Conservation (phyloP, 352 stramenopile genomes). For the Phytopythium delawarense region DNA sequence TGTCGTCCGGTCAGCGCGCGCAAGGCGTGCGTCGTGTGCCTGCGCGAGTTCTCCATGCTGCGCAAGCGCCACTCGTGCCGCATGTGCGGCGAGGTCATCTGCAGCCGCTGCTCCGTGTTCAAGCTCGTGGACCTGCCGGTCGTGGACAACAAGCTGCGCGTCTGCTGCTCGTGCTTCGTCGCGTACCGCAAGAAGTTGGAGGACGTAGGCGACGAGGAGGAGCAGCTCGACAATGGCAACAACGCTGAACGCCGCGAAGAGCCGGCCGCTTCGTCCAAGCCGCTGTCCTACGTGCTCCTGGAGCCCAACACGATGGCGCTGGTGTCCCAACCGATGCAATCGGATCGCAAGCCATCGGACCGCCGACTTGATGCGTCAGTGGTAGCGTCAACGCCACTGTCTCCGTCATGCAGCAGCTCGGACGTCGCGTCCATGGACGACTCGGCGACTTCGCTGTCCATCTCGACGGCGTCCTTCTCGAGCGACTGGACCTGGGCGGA, state of each 20-base stretch:
- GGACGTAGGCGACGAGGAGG: constrained; percentile 10
- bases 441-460: not conserved
- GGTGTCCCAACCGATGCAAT: constrained; percentile 6
- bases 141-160: constrained; percentile 55
- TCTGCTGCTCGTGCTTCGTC: constrained; percentile 73
- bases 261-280: not conserved
- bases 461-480: constrained; percentile 13
- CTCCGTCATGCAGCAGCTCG: constrained; percentile 23
- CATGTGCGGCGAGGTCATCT: constrained; percentile 81
- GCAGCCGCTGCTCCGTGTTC: constrained; percentile 72
- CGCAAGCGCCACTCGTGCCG: constrained; percentile 75
- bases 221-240: not conserved
- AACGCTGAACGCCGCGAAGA: not conserved
- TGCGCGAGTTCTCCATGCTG: constrained; percentile 64
- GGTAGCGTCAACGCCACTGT: constrained; percentile 4
- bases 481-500: constrained; percentile 23
- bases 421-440: constrained; percentile 33
- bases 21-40: constrained; percentile 56
- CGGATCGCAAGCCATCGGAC: not conserved
- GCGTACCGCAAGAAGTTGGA: constrained; percentile 47
- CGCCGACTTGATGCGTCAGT: not conserved
- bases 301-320: constrained; percentile 6
- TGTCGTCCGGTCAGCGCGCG: constrained; percentile 18
- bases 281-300: constrained; percentile 1
- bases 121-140: constrained; percentile 57